These are phyloP conservation scores for Lentinula lateritia DNA, from an alignment of 768 basidiomycete species.

Conservation along the genomic window DNA sequence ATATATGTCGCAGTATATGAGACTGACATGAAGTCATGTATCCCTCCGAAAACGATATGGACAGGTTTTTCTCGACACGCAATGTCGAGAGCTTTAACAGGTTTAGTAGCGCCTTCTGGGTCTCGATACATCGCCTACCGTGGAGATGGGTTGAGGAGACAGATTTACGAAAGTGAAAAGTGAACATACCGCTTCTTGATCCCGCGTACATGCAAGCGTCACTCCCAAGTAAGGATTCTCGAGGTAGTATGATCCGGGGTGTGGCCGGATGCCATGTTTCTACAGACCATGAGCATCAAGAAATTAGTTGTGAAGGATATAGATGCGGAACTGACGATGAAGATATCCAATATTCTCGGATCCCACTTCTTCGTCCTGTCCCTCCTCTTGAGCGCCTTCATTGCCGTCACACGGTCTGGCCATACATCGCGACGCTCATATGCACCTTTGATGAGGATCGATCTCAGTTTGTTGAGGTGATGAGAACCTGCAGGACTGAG, in stretches of 20 bases:
- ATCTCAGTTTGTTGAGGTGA: slow-evolving; percentile 35
- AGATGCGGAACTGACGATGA: slow-evolving; percentile 36
- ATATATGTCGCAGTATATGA: background rate
- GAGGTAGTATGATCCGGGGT: slow-evolving; percentile 22
- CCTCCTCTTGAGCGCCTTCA: slow-evolving; percentile 26
- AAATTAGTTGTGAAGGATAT: background rate
- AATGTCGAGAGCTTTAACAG: slow-evolving; percentile 40
- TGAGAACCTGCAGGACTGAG: slow-evolving; percentile 44
- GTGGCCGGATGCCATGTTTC: slow-evolving; percentile 41
- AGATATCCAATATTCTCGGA: slow-evolving; percentile 41
- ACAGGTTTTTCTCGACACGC: slow-evolving; percentile 37
- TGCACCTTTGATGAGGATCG: slow-evolving; percentile 39
- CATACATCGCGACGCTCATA: slow-evolving; percentile 47
- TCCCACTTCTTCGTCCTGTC: slow-evolving; percentile 45
- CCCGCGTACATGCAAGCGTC: slow-evolving; percentile 51
- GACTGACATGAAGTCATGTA: slow-evolving; percentile 49
- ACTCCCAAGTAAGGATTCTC: slow-evolving; percentile 33
- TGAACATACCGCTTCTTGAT: slow-evolving; percentile 54
- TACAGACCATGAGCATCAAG: slow-evolving; percentile 14
- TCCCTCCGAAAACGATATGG: slow-evolving; percentile 47
- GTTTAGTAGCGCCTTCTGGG: slow-evolving; percentile 44
- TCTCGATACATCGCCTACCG: slow-evolving; percentile 61
- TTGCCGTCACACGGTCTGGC: slow-evolving; percentile 40
- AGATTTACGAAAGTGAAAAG: background rate
- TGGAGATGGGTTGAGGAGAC: background rate